These are phyloP conservation scores for Baorangia bicolor DNA, from an alignment of 768 basidiomycete species.

Conservation along the genomic window DNA sequence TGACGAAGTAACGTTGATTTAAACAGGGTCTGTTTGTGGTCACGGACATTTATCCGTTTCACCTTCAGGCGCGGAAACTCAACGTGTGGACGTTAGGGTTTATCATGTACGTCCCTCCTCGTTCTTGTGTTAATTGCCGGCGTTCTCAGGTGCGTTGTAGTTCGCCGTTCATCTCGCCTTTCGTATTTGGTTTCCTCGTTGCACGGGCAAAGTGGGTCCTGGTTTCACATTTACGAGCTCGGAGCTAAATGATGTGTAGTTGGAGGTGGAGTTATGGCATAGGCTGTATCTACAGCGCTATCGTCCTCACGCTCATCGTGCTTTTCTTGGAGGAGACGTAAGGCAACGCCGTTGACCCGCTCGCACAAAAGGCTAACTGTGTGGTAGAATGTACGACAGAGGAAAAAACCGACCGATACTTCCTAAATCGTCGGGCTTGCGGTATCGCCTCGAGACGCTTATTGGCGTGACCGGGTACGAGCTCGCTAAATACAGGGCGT, in stretches of 20 bases:
- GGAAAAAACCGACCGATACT: conserved; percentile 33
- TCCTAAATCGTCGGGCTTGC: conserved; percentile 31
- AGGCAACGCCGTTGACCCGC: conserved; percentile 2
- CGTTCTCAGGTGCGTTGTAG: conserved; percentile 28
- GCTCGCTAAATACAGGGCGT: conserved; percentile 45
- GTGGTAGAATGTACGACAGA: conserved; percentile 48
- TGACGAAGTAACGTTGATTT: not conserved
- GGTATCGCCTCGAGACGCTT: conserved; percentile 45
- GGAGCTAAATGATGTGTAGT: conserved; percentile 19
- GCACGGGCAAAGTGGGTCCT: conserved; percentile 25
- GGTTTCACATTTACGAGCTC: not conserved
- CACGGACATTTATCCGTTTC: conserved; percentile 54
- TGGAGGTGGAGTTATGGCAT: conserved; percentile 57
- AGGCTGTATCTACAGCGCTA: conserved; percentile 44
- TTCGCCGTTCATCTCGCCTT: conserved; percentile 31
- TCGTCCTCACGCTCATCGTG: conserved; percentile 46
- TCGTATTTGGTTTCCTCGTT: conserved; percentile 30
- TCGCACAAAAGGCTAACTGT: not conserved
- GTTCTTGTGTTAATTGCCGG: conserved; percentile 26
- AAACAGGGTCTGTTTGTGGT: conserved; percentile 44
- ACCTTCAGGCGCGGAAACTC: conserved; percentile 50
- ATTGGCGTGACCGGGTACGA: conserved; percentile 47
- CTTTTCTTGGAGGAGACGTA: conserved; percentile 54
- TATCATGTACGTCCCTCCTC: conserved; percentile 48
- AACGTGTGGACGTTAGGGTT: conserved; percentile 56